Conservation (phyloP, 768 basidiomycete genomes). For the Pisolithus marmoratus region DNA sequence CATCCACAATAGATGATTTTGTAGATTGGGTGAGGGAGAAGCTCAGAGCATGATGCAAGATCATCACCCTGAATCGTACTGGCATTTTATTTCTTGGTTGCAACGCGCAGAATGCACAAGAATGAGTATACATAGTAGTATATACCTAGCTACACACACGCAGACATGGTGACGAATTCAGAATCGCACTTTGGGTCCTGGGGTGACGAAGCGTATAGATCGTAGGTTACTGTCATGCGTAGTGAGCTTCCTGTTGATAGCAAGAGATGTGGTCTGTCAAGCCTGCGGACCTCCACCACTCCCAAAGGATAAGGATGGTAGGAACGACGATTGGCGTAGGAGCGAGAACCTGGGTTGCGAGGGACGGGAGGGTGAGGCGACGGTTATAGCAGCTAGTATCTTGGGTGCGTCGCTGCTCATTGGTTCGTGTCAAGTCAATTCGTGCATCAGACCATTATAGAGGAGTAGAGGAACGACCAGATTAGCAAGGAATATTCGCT, state of each 20-base stretch:
- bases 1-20: conserved; percentile 82
- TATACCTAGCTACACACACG: too few species aligned
- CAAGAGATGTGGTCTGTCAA: too few species aligned
- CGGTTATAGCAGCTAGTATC: conserved; percentile 22
- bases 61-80: not conserved
- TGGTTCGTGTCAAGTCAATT: not conserved
- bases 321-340: conserved; percentile 25
- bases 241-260: too few species aligned
- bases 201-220: too few species aligned
- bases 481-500: too few species aligned
- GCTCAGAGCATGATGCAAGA: not conserved
- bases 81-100: not conserved
- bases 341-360: conserved; percentile 11
- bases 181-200: too few species aligned
- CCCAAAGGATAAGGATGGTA: conserved; percentile 21
- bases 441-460: not conserved
- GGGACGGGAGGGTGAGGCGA: conserved; percentile 11
- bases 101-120: not conserved
- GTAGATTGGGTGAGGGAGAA: conserved; percentile 55
- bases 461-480: too few species aligned
- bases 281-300: too few species aligned
- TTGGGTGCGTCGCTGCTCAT: conserved; percentile 17
- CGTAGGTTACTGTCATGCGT: too few species aligned
- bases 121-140: too few species aligned
- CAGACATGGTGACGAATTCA: too few species aligned